Base-by-base conservation (phyloP, 768 basidiomycete genomes). In the Tricholoma sp. region DNA sequence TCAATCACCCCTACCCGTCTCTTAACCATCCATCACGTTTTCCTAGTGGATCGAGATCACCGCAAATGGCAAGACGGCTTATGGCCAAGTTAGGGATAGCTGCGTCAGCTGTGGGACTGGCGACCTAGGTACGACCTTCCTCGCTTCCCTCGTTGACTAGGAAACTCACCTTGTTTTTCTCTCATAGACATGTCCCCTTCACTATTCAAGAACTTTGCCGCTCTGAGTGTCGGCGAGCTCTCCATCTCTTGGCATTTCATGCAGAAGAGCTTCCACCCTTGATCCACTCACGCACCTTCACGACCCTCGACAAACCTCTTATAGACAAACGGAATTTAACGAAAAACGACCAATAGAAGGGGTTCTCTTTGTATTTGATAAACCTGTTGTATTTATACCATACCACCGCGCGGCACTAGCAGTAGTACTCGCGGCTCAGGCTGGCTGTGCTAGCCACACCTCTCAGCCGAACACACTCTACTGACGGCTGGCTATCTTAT, bases 121-220 rank as follows among this genome's bases (percentile, higher is more conserved):
- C 57, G 81, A 83, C 63, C 70, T 90, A 59, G 88, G 88, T 88
- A 67, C 57, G 79, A 69, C 36, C 6, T 11, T 54, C 31, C 18
- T 28, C 6, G 15, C 2, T 31, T 17, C 44, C 8, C 28, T 29
- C 18, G 32, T 17, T 20, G 54, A 28, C 32, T 33, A 20, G 37
- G 18, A 1, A 52, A 10, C 47, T 36, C 13, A 20, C 59, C 53
- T 32, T 28, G 45, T 42, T 32, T 52, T 34, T 6, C 13, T 39
- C 34, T n/a, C 28, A 11, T 66, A 90, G 88, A 90, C 66, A 79
- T 89, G 82, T 88, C 86, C 29, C 79, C 80, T 8, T 73, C 75
- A 6, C 65, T 86, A 33, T 90, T 90, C 70, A 3, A 80, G 63
- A 59, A 80, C 56, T 65, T 90, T 47, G 80, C 70, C 15, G 28